A percentile compares a stretch with the other conserved stretches of the same genome.
phyloP scores from a whole-genome alignment of 1,139 yeast species.

The Magnusiomyces fungicola region DNA sequence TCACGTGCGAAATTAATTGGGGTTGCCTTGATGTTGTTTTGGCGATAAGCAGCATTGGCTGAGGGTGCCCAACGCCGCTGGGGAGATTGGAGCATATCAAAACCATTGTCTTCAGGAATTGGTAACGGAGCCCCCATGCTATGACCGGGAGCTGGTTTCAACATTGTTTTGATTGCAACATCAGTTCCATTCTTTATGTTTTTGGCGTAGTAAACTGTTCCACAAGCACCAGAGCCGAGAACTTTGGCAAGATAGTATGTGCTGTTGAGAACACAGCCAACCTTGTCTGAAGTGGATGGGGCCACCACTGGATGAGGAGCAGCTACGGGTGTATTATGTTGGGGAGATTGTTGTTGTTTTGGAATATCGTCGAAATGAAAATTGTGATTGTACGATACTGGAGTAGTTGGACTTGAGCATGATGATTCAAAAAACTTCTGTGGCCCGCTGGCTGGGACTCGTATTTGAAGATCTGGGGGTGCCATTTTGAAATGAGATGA shows the following conservation, averaged over 20 bases:
- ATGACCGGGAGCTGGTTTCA: conserved; percentile 36
- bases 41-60: not conserved
- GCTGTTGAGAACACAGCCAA: conserved; percentile 33
- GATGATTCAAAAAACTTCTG: conserved; percentile 3
- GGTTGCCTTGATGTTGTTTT: conserved; percentile 6
- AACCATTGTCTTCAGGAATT: conserved; percentile 7
- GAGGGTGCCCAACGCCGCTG: not conserved
- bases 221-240: conserved; percentile 89
- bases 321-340: not conserved
- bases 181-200: conserved; percentile 44
- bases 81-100: not conserved
- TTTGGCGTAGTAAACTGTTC: conserved; percentile 67
- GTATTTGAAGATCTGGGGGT: conserved; percentile 3
- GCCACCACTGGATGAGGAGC: not conserved
- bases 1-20: conserved; percentile 26
- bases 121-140: not conserved
- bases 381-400: conserved; percentile 5
- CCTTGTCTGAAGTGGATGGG: conserved; percentile 13
- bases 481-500: too few relatives aligned
- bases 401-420: conserved; percentile 7
- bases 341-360: not conserved
- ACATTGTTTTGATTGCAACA: conserved; percentile 69
- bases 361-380: not conserved
- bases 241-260: conserved; percentile 44
- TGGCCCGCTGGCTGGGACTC: not conserved